Evolutionary conservation across 768 basidiomycete species (phyloP), one percentile per base, ranked within the genome.

Genomic region (Lactarius tabidus): DNA sequence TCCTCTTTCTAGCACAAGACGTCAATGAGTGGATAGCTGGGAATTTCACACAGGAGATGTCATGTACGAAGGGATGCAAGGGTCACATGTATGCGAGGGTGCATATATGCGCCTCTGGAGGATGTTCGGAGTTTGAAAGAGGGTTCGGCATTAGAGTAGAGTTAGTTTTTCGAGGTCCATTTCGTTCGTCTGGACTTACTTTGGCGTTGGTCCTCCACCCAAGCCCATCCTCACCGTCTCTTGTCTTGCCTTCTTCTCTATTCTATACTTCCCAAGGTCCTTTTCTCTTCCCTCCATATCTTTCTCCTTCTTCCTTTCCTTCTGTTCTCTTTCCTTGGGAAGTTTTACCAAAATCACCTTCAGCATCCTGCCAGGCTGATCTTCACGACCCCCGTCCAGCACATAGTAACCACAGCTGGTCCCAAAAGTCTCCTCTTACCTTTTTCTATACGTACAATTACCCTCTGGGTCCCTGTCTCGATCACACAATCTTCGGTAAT

Each of bases 401-500:
- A 75, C 76, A 74, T 79, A 76, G 75, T 78, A 77, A 74, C 74
- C 75, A 75, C 74, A 72, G 75, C 73, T 71, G 69, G 63, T 67
- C 70, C 69, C 60, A 67, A 70, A 73, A 72, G 73, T 72, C 70
- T 70, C 71, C 72, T 70, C 70, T 68, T 71, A 56, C 71, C 68
- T 51, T 68, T 71, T 71, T 73, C 70, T 73, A 71, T 72, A 68
- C 72, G 67, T 72, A 72, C 71, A 70, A 71, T 70, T 31, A 52
- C 62, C 64, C 36, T 15, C 55, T 57, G 62, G 62, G 56, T 56
- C 54, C 41, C 28, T 31, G 26, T 67, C 66, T 59, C 59, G 63
- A n/a, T 53, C 68, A 63, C 71, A 70, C 68, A 72, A 76, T 73
- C 70, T 77, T 75, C 74, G 73, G 71, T 92, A 92, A 92, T 93